Conservation (phyloP, 2,329 filamentous ascomycete species). For the Aspergillus fijiensis region DNA sequence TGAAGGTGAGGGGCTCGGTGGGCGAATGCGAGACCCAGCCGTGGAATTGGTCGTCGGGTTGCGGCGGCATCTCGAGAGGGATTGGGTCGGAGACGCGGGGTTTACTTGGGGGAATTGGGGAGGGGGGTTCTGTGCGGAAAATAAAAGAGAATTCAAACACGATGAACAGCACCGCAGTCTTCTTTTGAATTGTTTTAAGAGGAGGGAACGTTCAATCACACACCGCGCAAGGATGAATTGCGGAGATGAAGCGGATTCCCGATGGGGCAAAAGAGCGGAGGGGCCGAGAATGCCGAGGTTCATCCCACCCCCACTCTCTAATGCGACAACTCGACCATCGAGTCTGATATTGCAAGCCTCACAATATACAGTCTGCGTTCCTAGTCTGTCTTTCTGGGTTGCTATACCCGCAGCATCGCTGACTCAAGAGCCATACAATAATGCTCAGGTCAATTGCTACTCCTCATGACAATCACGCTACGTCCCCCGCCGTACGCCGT, state of each 20-base stretch:
- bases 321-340: no score
- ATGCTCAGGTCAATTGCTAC: no score
- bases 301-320: background rate
- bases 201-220: background rate
- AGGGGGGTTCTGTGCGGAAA: no score
- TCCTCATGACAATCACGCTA: no score
- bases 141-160: no score
- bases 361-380: no score
- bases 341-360: no score
- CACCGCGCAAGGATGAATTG: background rate
- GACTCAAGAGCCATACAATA: no score
- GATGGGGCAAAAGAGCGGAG: background rate
- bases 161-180: background rate
- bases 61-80: background rate
- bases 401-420: background rate
- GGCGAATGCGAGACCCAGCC: conserved; percentile 43
- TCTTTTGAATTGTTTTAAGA: background rate
- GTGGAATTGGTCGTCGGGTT: conserved; percentile 31
- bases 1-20: conserved; percentile 33
- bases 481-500: no score
- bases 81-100: background rate
- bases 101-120: background rate
- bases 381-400: no score
- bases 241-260: background rate
- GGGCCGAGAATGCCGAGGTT: conserved; percentile 1